Conservation (phyloP, 805 yeast species). For the Monosporozyma yasuniensis region DNA sequence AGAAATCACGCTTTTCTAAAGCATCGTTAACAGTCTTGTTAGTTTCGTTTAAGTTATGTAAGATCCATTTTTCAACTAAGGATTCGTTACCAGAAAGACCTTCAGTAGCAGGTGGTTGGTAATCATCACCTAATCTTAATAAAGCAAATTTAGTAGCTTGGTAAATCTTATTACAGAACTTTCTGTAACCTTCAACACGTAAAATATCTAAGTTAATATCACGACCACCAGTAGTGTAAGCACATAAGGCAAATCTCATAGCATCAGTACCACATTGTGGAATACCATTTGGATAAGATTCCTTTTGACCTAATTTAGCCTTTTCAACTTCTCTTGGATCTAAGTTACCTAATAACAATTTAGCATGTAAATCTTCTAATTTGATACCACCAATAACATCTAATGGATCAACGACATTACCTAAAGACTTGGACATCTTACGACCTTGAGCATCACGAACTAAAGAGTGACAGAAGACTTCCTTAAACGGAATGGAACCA, state of each 20-base stretch:
- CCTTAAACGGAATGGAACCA: constrained; percentile 86
- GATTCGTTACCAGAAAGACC: constrained; percentile 70
- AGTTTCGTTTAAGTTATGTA: constrained; percentile 72
- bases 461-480: constrained; percentile 95
- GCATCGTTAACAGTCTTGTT: constrained; percentile 54
- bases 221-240: constrained; percentile 97
- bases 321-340: constrained; percentile 81
- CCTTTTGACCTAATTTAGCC: constrained; percentile 80
- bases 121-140: constrained; percentile 85
- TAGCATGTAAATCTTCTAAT: constrained; percentile 67
- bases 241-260: constrained; percentile 93
- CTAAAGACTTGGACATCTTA: constrained; percentile 96
- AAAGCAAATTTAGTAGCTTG: constrained; percentile 97
- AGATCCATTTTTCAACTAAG: constrained; percentile 93
- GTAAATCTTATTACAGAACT: constrained; percentile 98
- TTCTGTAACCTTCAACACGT: constrained; percentile 97
- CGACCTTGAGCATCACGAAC: constrained; percentile 99
- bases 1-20: constrained; percentile 80
- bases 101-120: constrained; percentile 63
- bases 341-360: constrained; percentile 71
- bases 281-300: constrained; percentile 91
- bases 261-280: constrained; percentile 99
- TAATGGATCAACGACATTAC: constrained; percentile 92
- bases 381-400: constrained; percentile 89
- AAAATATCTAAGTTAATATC: constrained; percentile 92